Evolutionary conservation across 768 basidiomycete species (phyloP).

Genomic region (Kwoniella sp.): DNA sequence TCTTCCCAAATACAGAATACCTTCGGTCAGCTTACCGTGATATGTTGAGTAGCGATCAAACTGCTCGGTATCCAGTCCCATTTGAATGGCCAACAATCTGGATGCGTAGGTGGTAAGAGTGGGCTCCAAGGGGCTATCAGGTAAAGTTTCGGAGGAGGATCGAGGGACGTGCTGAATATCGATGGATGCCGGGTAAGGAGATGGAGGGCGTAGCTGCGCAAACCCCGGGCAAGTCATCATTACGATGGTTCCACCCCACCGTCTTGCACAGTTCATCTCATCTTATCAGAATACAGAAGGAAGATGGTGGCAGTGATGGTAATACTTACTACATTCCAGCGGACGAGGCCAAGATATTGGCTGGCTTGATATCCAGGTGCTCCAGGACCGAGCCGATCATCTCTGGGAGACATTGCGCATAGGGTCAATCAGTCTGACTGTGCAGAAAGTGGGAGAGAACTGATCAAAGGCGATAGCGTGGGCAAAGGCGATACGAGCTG

Average conservation of each 20-base stretch:
- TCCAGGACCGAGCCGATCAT: constrained; percentile 48
- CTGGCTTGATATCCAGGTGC: constrained; percentile 33
- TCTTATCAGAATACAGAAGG: no score
- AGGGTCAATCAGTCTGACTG: no score
- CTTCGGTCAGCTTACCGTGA: constrained; percentile 36
- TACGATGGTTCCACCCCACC: no score
- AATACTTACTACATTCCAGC: constrained; percentile 49
- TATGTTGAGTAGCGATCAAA: constrained; percentile 41
- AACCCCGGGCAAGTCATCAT: no score
- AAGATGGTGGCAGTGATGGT: no score
- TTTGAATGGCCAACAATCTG: constrained; percentile 33
- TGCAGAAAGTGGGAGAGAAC: no score
- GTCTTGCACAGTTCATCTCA: no score
- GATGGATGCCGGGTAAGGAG: constrained; percentile 36
- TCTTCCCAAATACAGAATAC: no score
- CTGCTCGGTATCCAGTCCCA: constrained; percentile 37
- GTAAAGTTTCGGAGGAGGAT: constrained; percentile 40
- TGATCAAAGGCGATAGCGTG: neutral
- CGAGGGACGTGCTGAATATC: constrained; percentile 24
- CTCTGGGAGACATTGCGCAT: constrained; percentile 25
- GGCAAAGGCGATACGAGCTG: neutral
- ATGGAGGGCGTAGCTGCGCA: constrained; percentile 41
- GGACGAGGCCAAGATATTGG: constrained; percentile 43
- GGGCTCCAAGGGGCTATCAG: constrained; percentile 45
- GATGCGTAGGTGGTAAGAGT: constrained; percentile 31